Conservation (phyloP, 805 yeast genomes). For the Maudiozyma turicensis region DNA sequence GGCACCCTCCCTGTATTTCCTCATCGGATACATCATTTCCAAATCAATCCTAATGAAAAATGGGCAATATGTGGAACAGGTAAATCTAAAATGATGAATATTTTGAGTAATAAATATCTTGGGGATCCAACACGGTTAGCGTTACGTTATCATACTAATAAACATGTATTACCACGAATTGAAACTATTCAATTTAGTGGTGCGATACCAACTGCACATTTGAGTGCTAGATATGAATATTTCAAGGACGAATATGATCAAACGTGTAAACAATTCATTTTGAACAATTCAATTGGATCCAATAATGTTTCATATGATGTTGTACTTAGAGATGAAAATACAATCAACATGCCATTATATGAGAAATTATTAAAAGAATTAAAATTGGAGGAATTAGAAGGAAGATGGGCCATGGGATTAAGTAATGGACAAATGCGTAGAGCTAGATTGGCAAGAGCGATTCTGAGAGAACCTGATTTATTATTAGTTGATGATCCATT, state of each 20-base stretch:
- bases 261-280: constrained; percentile 51
- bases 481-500: constrained; percentile 86
- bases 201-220: constrained; percentile 49
- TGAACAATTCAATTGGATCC: constrained; percentile 37
- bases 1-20: constrained; percentile 26
- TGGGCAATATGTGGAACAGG: constrained; percentile 35
- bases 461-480: constrained; percentile 55
- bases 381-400: constrained; percentile 44
- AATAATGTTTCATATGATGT: constrained; percentile 35
- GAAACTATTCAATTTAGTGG: constrained; percentile 39
- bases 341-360: constrained; percentile 31
- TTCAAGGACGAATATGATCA: constrained; percentile 79
- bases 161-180: constrained; percentile 4
- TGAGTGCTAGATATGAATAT: constrained; percentile 83
- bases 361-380: constrained; percentile 39
- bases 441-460: constrained; percentile 72
- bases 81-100: constrained; percentile 21
- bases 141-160: constrained; percentile 5
- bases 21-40: constrained; percentile 13
- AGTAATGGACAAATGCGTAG: constrained; percentile 93
- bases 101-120: constrained; percentile 19
- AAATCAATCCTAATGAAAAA: constrained; percentile 28
- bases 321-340: constrained; percentile 13
- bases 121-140: constrained; percentile 20
- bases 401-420: constrained; percentile 75